Percentiles rank a stretch among this genome's conserved stretches.
phyloP scores from a whole-genome alignment of 257 asterid species.

The Solanum rostratum region DNA sequence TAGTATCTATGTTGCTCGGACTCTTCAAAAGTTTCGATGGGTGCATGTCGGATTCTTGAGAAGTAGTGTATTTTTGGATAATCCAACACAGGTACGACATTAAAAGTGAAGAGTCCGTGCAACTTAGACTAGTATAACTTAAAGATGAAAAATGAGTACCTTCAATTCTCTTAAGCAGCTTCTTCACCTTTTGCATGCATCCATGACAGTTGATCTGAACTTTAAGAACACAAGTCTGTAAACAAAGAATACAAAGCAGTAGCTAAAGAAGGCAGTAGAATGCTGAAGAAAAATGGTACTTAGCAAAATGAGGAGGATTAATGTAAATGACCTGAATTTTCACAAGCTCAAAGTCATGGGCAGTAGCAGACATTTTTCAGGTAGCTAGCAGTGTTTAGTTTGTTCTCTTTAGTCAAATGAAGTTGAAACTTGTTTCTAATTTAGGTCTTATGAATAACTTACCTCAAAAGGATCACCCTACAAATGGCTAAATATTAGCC shows the following conservation, averaged over 20 bases:
- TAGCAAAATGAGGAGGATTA: neutral
- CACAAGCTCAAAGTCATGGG: slow-evolving; percentile 18
- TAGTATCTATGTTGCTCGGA: neutral
- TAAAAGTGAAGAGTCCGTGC: too few relatives aligned
- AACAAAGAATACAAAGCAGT: neutral
- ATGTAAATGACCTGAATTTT: slow-evolving; percentile 20
- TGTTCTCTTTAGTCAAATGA: neutral
- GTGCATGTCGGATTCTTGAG: too few relatives aligned
- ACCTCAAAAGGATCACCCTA: neutral
- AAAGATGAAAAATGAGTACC: slow-evolving; percentile 20
- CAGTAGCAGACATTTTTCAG: slow-evolving; percentile 14
- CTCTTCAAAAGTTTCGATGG: too few relatives aligned
- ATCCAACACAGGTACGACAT: too few relatives aligned
- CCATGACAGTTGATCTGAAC: slow-evolving; percentile 71
- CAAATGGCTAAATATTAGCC: neutral
- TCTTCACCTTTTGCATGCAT: slow-evolving; percentile 52
- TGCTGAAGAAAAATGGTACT: neutral
- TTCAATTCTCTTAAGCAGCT: slow-evolving; percentile 39
- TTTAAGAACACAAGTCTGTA: slow-evolving; percentile 49
- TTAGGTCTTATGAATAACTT: neutral
- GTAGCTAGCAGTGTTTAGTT: neutral
- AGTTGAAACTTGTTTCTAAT: neutral
- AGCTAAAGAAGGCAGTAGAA: neutral
- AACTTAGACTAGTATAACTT: neutral
- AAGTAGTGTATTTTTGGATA: too few relatives aligned